Conservation (phyloP, 345 rosid species). For the Nephelium lappaceum region DNA sequence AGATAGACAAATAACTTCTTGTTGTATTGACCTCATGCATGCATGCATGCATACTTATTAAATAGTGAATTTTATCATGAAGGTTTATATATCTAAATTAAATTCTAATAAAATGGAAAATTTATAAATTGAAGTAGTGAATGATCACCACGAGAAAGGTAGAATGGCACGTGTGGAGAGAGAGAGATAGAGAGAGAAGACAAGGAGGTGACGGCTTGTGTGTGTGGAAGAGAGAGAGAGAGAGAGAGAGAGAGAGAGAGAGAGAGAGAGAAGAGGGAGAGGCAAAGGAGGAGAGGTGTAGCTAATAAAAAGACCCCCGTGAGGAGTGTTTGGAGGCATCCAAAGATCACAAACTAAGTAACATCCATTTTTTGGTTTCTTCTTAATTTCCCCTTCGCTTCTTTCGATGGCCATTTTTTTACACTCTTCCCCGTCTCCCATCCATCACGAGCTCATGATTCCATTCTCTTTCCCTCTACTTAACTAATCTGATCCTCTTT, state of each 20-base stretch:
- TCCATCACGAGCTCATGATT: constrained; percentile 58
- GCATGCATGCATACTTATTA: not conserved
- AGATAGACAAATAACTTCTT: not conserved
- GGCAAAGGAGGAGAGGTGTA: not conserved
- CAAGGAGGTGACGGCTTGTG: constrained; percentile 35
- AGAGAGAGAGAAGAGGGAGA: constrained; percentile 13
- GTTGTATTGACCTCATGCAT: not conserved
- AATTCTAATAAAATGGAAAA: not conserved
- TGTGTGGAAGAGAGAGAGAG: constrained; percentile 10
- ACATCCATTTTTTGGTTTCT: constrained; percentile 37
- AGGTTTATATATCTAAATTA: no score
- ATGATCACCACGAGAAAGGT: not conserved
- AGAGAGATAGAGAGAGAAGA: constrained; percentile 30
- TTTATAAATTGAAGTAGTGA: not conserved
- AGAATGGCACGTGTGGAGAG: constrained; percentile 45
- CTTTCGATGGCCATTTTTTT: constrained; percentile 41
- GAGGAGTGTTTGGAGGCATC: constrained; percentile 61
- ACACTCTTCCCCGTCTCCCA: not conserved
- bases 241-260: constrained; percentile 14
- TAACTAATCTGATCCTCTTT: not conserved
- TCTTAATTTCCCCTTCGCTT: constrained; percentile 34
- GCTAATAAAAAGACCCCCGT: constrained; percentile 41
- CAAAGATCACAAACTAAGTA: constrained; percentile 37
- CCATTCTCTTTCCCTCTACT: constrained; percentile 5
- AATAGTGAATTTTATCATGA: not conserved